Percentiles rank a stretch among this genome's conserved stretches.
phyloP scores from a whole-genome alignment of 495 filamentous ascomycete species.

The Aspergillus bertholletiae region DNA sequence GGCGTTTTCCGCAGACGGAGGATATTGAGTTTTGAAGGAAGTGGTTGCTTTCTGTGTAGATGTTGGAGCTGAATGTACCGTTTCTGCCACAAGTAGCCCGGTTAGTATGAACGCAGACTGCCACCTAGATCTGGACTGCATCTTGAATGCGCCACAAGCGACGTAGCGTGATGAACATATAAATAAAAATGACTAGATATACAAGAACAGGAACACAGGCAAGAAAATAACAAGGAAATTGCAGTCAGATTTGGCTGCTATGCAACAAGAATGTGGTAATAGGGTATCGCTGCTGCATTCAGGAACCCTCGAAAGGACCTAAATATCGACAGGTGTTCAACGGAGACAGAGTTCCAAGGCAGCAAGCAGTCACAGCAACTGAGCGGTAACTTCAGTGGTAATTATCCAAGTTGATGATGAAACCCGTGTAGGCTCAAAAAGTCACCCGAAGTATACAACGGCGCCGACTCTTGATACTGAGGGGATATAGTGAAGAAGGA shows the following conservation, averaged over 20 bases:
- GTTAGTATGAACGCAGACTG: conserved; percentile 31
- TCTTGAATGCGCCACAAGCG: conserved; percentile 8
- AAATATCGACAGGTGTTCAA: too few species aligned
- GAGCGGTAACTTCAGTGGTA: neutral
- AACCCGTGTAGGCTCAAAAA: neutral
- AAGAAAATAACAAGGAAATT: neutral
- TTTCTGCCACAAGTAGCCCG: conserved; percentile 31
- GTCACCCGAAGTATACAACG: neutral
- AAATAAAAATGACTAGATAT: neutral
- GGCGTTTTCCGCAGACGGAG: conserved; percentile 22
- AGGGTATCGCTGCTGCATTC: neutral
- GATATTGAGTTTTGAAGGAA: conserved; percentile 37
- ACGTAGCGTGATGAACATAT: neutral
- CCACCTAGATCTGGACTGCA: conserved; percentile 17
- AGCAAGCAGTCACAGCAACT: neutral
- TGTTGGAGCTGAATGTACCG: conserved; percentile 23
- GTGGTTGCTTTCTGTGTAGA: conserved; percentile 16
- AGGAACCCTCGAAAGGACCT: too few species aligned
- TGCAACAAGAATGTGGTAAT: neutral
- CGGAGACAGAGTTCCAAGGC: neutral
- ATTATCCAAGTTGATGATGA: neutral
- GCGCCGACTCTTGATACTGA: neutral
- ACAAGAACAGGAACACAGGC: neutral
- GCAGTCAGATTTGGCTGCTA: neutral
- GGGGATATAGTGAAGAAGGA: neutral